These are phyloP conservation scores for Neurospora tetrasperma DNA, from an alignment of 495 filamentous ascomycete genomes.

Conservation along the genomic window DNA sequence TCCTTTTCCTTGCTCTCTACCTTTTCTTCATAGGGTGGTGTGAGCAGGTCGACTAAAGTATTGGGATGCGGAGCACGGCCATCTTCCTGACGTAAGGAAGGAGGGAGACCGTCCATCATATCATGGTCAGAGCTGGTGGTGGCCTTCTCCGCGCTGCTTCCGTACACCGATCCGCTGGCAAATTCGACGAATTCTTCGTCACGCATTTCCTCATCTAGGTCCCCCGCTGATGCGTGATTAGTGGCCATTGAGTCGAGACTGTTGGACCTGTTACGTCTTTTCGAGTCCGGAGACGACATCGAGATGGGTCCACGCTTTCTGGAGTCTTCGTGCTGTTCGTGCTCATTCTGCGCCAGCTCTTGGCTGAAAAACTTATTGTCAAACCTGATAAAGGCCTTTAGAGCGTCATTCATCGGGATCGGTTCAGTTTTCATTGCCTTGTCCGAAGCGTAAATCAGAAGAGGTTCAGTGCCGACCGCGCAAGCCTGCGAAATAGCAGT, in stretches of 20 bases:
- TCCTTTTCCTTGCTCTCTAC: constrained; percentile 1
- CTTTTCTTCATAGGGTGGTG: constrained; percentile 3
- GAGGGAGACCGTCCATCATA: not conserved
- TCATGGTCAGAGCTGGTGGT: not conserved
- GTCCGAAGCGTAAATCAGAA: constrained; percentile 36
- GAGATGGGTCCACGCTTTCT: constrained; percentile 10
- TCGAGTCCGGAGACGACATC: constrained; percentile 11
- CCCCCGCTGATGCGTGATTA: constrained; percentile 25
- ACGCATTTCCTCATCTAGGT: constrained; percentile 19
- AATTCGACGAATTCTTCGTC: constrained; percentile 3
- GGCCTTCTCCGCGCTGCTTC: not conserved
- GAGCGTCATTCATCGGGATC: constrained; percentile 26
- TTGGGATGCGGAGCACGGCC: not conserved
- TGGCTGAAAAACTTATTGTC: constrained; percentile 37
- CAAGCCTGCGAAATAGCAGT: constrained; percentile 26
- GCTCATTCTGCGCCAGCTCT: constrained; percentile 25
- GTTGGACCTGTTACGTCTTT: constrained; percentile 13
- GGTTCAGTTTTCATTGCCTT: constrained; percentile 24
- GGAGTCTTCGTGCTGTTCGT: constrained; percentile 4
- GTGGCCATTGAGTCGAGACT: constrained; percentile 28
- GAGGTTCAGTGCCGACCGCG: constrained; percentile 19
- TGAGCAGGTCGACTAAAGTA: constrained; percentile 1
- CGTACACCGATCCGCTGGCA: not conserved
- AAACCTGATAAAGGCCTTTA: constrained; percentile 32
- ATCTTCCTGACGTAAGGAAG: not conserved